Evolutionary conservation across 805 yeast genomes (phyloP).

Genomic region (Spathaspora hagerdaliae): DNA sequence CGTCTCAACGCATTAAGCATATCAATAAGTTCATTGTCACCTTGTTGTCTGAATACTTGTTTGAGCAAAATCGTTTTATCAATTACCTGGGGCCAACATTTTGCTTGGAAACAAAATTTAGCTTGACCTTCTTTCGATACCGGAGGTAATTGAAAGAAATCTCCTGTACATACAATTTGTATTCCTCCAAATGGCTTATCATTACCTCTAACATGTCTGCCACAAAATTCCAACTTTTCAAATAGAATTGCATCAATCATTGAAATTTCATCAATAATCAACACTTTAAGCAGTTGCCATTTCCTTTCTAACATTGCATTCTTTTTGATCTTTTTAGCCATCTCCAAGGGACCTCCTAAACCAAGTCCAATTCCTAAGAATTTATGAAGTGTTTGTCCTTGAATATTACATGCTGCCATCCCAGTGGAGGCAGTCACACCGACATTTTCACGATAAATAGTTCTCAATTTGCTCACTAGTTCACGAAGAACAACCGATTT

Average conservation of each 20-base stretch:
- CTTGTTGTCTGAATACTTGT: slow-evolving; percentile 82
- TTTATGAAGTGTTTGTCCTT: slow-evolving; percentile 83
- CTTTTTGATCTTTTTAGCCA: slow-evolving; percentile 47
- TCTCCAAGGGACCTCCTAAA: slow-evolving; percentile 39
- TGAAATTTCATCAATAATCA: slow-evolving; percentile 89
- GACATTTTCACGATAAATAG: slow-evolving; percentile 45
- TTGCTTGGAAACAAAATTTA: slow-evolving; percentile 71
- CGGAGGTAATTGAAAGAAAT: slow-evolving; percentile 94
- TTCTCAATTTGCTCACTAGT: slow-evolving; percentile 52
- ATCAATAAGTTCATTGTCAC: slow-evolving; percentile 70
- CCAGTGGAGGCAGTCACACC: slow-evolving; percentile 97
- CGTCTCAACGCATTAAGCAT: slow-evolving; percentile 78
- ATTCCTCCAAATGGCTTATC: slow-evolving; percentile 87
- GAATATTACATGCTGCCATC: slow-evolving; percentile 89
- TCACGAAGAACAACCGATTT: slow-evolving; percentile 67
- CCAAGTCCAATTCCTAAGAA: slow-evolving; percentile 88
- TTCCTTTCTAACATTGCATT: slow-evolving; percentile 41
- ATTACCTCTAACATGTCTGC: slow-evolving; percentile 50
- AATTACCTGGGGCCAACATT: slow-evolving; percentile 63
- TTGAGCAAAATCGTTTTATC: slow-evolving; percentile 65
- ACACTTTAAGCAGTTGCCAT: slow-evolving; percentile 68
- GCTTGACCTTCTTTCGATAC: slow-evolving; percentile 45
- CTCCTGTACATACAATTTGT: slow-evolving; percentile 88
- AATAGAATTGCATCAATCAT: slow-evolving; percentile 84
- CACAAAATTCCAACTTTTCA: slow-evolving; percentile 70